Conservation (phyloP, 83 land plant species). For the Diphasiastrum complanatum region DNA sequence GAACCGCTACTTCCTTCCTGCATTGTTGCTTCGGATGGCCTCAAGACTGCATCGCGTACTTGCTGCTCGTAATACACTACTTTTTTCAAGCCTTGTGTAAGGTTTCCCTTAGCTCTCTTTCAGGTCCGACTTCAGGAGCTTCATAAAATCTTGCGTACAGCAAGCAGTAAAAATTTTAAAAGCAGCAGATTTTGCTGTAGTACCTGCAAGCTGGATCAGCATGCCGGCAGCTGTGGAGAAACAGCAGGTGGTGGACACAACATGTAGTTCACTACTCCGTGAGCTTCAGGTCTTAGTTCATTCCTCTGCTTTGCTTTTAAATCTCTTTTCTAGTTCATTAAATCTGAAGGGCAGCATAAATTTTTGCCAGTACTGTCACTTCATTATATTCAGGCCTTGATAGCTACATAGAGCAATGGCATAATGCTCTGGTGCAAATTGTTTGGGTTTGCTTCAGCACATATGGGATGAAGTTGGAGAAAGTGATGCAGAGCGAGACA, state of each 20-base stretch:
- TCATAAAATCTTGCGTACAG: too few species aligned
- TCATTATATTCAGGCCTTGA: not conserved
- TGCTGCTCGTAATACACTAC: too few species aligned
- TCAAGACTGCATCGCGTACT: too few species aligned
- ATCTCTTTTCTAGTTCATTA: not conserved
- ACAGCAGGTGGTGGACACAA: conserved; percentile 34
- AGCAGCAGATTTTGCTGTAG: too few species aligned
- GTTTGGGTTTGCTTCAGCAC: conserved; percentile 35
- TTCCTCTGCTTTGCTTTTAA: not conserved
- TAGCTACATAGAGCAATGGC: not conserved
- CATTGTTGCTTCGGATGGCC: too few species aligned
- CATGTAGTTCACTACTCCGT: conserved; percentile 53
- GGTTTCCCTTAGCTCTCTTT: too few species aligned
- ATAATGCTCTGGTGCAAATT: not conserved
- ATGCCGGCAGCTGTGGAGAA: too few species aligned
- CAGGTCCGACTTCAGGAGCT: too few species aligned
- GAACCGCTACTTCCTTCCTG: too few species aligned
- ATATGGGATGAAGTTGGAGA: conserved; percentile 95
- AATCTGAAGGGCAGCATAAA: not conserved
- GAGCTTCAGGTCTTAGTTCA: conserved; percentile 45
- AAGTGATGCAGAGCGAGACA: conserved; percentile 71
- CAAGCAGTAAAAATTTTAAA: too few species aligned
- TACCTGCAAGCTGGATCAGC: too few species aligned
- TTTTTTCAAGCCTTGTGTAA: too few species aligned
- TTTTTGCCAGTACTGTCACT: not conserved